These are phyloP conservation scores for Populus ilicifolia DNA, from an alignment of 345 rosid species.

Conservation along the genomic window DNA sequence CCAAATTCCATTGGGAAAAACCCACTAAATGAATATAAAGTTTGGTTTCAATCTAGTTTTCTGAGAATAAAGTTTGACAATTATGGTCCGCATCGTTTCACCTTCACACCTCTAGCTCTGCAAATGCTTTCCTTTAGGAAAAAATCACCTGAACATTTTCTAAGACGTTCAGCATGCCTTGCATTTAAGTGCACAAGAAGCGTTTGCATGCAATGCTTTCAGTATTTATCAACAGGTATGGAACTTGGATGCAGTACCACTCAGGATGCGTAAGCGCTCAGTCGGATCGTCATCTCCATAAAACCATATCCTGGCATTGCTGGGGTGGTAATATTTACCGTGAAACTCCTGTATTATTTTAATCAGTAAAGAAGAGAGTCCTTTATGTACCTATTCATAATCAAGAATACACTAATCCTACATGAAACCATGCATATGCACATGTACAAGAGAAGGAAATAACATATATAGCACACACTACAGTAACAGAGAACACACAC, in stretches of 20 bases:
- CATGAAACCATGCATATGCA: neutral
- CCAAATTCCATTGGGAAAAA: neutral
- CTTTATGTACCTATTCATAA: neutral
- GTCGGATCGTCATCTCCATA: constrained; percentile 89
- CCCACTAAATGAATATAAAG: neutral
- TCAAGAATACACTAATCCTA: neutral
- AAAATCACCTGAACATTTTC: neutral
- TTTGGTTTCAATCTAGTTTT: neutral
- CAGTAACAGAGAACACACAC: neutral
- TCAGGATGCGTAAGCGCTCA: constrained; percentile 74
- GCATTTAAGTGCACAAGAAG: neutral
- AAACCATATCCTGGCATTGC: constrained; percentile 96
- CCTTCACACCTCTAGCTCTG: neutral
- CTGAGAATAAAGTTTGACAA: neutral
- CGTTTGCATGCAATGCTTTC: neutral
- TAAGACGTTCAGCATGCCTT: neutral
- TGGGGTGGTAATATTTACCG: constrained; percentile 81
- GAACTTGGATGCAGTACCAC: constrained; percentile 46
- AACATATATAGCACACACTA: neutral
- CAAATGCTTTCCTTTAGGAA: neutral
- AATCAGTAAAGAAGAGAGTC: constrained; percentile 6
- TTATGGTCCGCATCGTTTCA: neutral
- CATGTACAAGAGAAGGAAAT: neutral
- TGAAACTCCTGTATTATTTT: constrained; percentile 74
- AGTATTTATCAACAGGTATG: constrained; percentile 7